A percentile compares a stretch with the other conserved stretches of the same genome.
Conservation (phyloP, 73 alveolate species). For the Paramecium caudatum region DNA sequence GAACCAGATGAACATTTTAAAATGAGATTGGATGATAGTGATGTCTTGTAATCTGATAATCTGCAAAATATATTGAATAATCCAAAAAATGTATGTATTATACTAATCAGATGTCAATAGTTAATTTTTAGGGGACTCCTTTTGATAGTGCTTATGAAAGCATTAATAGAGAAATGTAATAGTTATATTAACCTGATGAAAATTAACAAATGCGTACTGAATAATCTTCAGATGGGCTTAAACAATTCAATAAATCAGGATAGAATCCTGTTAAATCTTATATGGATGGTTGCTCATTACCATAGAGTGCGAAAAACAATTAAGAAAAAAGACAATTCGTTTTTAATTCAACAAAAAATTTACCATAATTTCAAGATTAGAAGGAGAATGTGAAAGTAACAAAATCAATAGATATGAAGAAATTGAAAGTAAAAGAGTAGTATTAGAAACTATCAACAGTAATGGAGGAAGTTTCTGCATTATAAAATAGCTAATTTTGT, state of each 20-base stretch:
- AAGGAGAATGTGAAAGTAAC: conserved; percentile 36
- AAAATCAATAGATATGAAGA: conserved; percentile 25
- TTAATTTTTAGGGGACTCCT: conserved; percentile 56
- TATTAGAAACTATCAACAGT: conserved; percentile 55
- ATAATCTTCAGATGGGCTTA: conserved; percentile 13
- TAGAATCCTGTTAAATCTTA: neutral
- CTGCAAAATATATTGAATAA: conserved; percentile 29
- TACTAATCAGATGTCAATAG: conserved; percentile 6
- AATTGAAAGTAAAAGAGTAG: conserved; percentile 34
- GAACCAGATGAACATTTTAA: conserved; percentile 39
- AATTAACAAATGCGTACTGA: neutral
- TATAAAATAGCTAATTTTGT: neutral
- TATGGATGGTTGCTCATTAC: conserved; percentile 7
- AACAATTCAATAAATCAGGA: neutral
- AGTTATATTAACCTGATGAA: conserved; percentile 15
- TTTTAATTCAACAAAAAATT: neutral
- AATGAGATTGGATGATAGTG: neutral
- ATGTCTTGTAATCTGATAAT: neutral
- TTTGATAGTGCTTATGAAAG: conserved; percentile 64
- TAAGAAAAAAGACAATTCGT: neutral
- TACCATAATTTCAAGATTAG: neutral
- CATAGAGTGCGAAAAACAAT: conserved; percentile 38
- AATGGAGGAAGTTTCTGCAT: conserved; percentile 19
- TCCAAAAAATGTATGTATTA: neutral
- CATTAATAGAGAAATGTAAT: conserved; percentile 44